Percentiles rank a stretch among this genome's conserved stretches.
These are phyloP conservation scores for Coemansia sp. DNA, from an alignment of 192 early-diverging fungal species.

Conservation along the genomic window DNA sequence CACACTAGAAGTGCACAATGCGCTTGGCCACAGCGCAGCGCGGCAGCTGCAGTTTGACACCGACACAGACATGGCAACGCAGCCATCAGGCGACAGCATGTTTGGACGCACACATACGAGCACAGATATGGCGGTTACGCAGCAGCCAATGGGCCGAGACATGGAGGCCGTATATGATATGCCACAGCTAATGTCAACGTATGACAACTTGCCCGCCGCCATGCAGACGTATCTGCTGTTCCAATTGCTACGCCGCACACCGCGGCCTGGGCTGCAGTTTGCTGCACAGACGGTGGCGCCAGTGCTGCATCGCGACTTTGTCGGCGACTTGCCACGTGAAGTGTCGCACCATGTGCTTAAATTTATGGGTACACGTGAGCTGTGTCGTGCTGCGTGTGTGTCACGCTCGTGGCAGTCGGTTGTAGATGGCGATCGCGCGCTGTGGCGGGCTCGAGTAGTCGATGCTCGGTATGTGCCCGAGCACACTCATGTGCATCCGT, in stretches of 20 bases:
- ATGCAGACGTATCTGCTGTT: constrained; percentile 88
- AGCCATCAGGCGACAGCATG: neutral
- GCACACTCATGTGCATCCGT: constrained; percentile 30
- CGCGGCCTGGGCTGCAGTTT: constrained; percentile 83
- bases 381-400: constrained; percentile 81
- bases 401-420: constrained; percentile 75
- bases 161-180: constrained; percentile 47
- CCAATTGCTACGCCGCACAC: constrained; percentile 81
- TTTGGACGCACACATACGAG: constrained; percentile 12
- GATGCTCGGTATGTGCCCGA: constrained; percentile 40
- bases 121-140: constrained; percentile 10
- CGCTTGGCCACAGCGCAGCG: neutral
- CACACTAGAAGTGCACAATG: neutral
- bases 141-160: constrained; percentile 13
- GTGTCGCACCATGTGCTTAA: constrained; percentile 74
- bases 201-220: constrained; percentile 71
- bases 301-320: constrained; percentile 87
- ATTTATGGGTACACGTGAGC: constrained; percentile 76
- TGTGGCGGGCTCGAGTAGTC: constrained; percentile 44
- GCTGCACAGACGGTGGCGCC: constrained; percentile 88
- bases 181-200: constrained; percentile 68
- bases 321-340: constrained; percentile 71
- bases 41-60: constrained; percentile 4
- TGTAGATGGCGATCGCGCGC: constrained; percentile 65
- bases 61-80: neutral